These are phyloP conservation scores for Mycena sp. DNA, from an alignment of 1,284 basidiomycete genomes.

Conservation along the genomic window DNA sequence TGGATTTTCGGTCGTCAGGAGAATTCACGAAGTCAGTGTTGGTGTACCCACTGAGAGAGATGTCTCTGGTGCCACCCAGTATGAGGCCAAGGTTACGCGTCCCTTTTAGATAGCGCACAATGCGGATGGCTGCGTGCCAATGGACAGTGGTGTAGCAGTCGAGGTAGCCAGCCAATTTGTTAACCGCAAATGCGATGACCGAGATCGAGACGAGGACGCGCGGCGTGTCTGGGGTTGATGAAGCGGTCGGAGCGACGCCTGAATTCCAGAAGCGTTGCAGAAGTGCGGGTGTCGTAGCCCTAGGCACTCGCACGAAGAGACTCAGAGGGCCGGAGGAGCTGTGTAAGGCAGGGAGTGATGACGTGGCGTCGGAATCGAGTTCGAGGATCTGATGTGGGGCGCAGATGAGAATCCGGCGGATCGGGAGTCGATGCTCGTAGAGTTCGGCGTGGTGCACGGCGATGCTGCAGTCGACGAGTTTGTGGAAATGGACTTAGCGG, in stretches of 20 bases:
- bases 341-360: background rate
- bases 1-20: too few relatives aligned
- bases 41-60: too few relatives aligned
- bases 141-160: too few relatives aligned
- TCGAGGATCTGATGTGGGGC: background rate
- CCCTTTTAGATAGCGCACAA: too few relatives aligned
- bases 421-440: background rate
- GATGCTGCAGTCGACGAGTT: background rate
- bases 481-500: background rate
- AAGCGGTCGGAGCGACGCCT: background rate
- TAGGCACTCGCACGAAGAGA: background rate
- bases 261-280: background rate
- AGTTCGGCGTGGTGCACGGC: background rate
- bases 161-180: too few relatives aligned
- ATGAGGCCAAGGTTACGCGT: too few relatives aligned
- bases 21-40: too few relatives aligned
- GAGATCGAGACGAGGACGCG: background rate
- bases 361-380: background rate
- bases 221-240: background rate
- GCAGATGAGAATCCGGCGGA: background rate
- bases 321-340: background rate
- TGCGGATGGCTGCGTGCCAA: too few relatives aligned
- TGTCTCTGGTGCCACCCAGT: too few relatives aligned
- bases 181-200: too few relatives aligned
- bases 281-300: background rate